Conservation (phyloP, 2,329 filamentous ascomycete species). For the Purpureocillium takamizusanense region DNA sequence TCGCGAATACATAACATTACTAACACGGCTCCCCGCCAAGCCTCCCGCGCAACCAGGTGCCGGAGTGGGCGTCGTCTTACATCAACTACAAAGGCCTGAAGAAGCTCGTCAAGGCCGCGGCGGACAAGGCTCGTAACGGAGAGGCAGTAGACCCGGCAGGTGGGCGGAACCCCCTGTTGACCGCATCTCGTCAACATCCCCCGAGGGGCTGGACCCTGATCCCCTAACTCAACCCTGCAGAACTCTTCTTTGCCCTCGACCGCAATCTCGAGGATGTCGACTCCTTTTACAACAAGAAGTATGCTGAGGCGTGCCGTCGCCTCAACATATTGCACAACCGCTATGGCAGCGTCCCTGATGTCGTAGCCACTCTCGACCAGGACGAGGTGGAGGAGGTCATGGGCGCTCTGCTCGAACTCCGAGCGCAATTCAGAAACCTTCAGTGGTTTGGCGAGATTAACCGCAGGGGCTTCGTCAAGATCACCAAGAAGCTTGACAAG, state of each 20-base stretch:
- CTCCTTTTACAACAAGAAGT: slow-evolving; percentile 94
- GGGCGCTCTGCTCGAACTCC: slow-evolving; percentile 79
- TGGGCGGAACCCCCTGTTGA: slow-evolving; percentile 40
- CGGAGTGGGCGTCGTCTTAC: slow-evolving; percentile 76
- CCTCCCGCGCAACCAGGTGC: slow-evolving; percentile 74
- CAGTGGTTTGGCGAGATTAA: slow-evolving; percentile 99
- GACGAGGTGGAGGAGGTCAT: slow-evolving; percentile 90
- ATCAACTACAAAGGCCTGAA: slow-evolving; percentile 91
- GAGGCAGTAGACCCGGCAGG: slow-evolving; percentile 82
- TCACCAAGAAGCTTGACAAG: slow-evolving; percentile 98
- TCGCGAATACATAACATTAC: too few species aligned
- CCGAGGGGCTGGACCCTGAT: slow-evolving; percentile 16
- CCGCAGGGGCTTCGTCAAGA: slow-evolving; percentile 89
- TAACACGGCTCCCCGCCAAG: slow-evolving; percentile 22
- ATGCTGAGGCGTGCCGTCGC: slow-evolving; percentile 72
- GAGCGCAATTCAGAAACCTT: slow-evolving; percentile 79
- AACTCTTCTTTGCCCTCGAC: slow-evolving; percentile 94
- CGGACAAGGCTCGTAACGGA: slow-evolving; percentile 55
- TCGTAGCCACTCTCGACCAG: slow-evolving; percentile 65
- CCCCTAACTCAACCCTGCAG: slow-evolving; percentile 41
- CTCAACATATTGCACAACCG: slow-evolving; percentile 80
- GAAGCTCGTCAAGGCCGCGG: slow-evolving; percentile 82
- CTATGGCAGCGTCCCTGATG: slow-evolving; percentile 67
- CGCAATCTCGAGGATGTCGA: slow-evolving; percentile 97
- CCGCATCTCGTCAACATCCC: slow-evolving; percentile 7